These are phyloP conservation scores for Microdochium bolleyi DNA, from an alignment of 2,329 filamentous ascomycete genomes.

Conservation along the genomic window DNA sequence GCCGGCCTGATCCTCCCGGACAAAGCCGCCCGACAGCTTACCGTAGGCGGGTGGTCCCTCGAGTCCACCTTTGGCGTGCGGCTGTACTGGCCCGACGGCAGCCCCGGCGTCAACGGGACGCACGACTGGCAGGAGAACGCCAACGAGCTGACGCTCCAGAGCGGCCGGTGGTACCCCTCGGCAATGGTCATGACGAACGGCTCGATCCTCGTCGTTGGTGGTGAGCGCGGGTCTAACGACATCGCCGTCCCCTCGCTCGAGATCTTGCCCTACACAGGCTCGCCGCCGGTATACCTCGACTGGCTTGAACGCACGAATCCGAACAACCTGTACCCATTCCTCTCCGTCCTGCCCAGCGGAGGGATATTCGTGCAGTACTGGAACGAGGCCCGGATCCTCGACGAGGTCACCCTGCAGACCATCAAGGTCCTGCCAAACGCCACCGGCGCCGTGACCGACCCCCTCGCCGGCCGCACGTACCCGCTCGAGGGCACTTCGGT, in stretches of 20 bases:
- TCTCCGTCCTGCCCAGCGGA: conserved; percentile 42
- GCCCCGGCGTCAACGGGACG: conserved; percentile 33
- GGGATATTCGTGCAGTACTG: conserved; percentile 50
- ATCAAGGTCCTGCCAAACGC: conserved; percentile 41
- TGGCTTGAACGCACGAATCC: conserved; percentile 48
- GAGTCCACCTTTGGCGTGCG: conserved; percentile 46
- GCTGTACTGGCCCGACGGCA: conserved; percentile 47
- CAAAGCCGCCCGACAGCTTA: conserved; percentile 48
- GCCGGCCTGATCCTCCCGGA: conserved; percentile 50
- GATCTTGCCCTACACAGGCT: conserved; percentile 38
- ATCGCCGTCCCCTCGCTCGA: conserved; percentile 43
- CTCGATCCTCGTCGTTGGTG: conserved; percentile 46
- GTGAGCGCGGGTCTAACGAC: conserved; percentile 43
- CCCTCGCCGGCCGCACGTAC: conserved; percentile 44
- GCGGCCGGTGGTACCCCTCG: conserved; percentile 46
- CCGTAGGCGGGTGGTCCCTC: conserved; percentile 48
- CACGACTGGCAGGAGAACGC: conserved; percentile 50
- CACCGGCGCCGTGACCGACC: conserved; percentile 45
- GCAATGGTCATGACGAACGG: conserved; percentile 47
- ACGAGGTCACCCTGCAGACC: conserved; percentile 41
- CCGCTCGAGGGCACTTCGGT: conserved; percentile 47
- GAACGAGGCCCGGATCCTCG: conserved; percentile 49
- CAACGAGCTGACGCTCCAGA: conserved; percentile 34
- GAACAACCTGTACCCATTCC: conserved; percentile 52
- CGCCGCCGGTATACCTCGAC: conserved; percentile 34